These are phyloP conservation scores for Davidsoniella virescens DNA, from an alignment of 2,329 filamentous ascomycete genomes.

Conservation along the genomic window DNA sequence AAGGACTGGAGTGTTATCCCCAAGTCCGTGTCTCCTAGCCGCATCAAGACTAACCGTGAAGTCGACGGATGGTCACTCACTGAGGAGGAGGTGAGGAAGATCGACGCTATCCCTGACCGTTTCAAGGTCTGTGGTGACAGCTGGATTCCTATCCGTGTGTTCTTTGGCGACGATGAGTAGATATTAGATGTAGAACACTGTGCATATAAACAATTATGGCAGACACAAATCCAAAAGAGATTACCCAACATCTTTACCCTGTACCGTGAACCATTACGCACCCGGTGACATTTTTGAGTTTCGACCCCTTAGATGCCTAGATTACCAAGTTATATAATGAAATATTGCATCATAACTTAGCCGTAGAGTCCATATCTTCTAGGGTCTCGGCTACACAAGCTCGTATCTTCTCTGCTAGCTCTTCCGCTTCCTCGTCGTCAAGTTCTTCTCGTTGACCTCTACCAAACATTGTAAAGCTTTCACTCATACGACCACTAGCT, in stretches of 20 bases:
- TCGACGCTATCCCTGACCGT: slow-evolving; percentile 53
- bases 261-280: not conserved
- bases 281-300: too few species aligned
- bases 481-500: slow-evolving; percentile 34
- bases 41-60: slow-evolving; percentile 63
- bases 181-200: not conserved
- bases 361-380: slow-evolving; percentile 23
- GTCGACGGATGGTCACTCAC: slow-evolving; percentile 59
- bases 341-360: not conserved
- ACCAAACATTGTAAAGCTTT: slow-evolving; percentile 73
- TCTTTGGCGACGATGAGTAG: slow-evolving; percentile 71
- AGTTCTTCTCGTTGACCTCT: slow-evolving; percentile 55
- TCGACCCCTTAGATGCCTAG: not conserved
- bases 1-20: slow-evolving; percentile 74
- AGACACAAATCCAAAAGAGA: slow-evolving; percentile 9
- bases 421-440: slow-evolving; percentile 55
- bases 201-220: not conserved
- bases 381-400: slow-evolving; percentile 32
- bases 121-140: slow-evolving; percentile 69
- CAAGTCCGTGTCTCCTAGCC: slow-evolving; percentile 58
- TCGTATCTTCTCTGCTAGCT: slow-evolving; percentile 40
- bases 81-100: slow-evolving; percentile 51
- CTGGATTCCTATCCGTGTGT: slow-evolving; percentile 63
- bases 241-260: not conserved
- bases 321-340: not conserved